Evolutionary conservation across 2,329 filamentous ascomycete genomes (phyloP), one percentile per base, ranked within the genome.

Genomic region (Ophiostoma australiae): DNA sequence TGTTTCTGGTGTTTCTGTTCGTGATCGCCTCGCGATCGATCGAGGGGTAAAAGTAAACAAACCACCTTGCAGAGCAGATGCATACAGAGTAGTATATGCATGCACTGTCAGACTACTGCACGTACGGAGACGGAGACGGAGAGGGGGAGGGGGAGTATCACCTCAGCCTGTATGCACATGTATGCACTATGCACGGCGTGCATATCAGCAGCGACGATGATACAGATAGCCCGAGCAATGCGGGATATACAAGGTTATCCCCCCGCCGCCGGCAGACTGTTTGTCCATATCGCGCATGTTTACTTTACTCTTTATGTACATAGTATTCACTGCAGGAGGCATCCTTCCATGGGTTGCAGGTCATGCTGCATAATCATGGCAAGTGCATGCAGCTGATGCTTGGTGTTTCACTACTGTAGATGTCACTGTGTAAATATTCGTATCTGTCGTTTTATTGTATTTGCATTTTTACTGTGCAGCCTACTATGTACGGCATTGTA

Each of bases 131-230:
- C 44, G 44, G 44, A 10, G 37, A 13, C 10, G 37, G 27, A 31
- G 27, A 31, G 27, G 37, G 35, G 35, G 35, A 37, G 37, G 11
- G 3, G 8, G 37, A 48, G 44, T 48, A 48, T 48, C 44, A 48
- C 44, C 44, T 48, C 44, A 39, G 20, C 35, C 35, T 66, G 63
- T 35, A 39, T 66, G 61, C 61, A 65, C 31, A 27, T 39, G 63
- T 39, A 66, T 39, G 63, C 63, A 39, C 35, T 66, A 66, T 66
- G 63, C 63, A 66, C 2, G 63, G 27, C 63, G 63, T 66, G 63
- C 63, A 66, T 66, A 66, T 17, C 15, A 41, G 39, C 15, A 31
- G 39, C 39, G 11, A 15, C 15, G 39, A 11, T 58, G 52, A 17
- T 58, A 27, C 52, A 63, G 58, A 31, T 31, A 58, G 52, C 17